These are phyloP conservation scores for Parmales sp. DNA, from an alignment of 108 stramenopile genomes.

Conservation along the genomic window DNA sequence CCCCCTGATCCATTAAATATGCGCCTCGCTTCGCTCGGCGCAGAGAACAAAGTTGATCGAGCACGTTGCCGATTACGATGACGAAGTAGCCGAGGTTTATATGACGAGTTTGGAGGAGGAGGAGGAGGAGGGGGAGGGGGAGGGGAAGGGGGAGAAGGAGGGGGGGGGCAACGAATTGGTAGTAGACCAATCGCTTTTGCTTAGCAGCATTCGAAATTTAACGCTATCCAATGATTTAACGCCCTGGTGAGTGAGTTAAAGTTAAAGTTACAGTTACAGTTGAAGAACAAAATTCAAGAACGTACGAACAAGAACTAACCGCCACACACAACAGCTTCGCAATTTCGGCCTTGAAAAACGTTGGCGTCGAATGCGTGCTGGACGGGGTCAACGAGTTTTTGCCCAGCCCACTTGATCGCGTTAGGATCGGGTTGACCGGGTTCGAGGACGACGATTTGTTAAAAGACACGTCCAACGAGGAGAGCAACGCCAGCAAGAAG, in stretches of 20 bases:
- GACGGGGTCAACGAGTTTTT: conserved; percentile 84
- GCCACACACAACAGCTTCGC: too few species aligned
- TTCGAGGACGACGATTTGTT: conserved; percentile 19
- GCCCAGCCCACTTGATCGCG: conserved; percentile 82
- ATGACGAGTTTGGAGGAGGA: conserved; percentile 44
- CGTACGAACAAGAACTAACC: too few species aligned
- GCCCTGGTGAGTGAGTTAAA: too few species aligned
- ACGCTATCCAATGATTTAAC: conserved; percentile 48
- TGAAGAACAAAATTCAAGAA: too few species aligned
- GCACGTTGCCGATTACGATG: conserved; percentile 67
- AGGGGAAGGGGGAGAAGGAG: neutral
- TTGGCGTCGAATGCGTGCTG: conserved; percentile 84
- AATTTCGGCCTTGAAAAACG: conserved; percentile 73
- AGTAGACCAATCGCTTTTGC: neutral
- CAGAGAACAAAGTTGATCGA: conserved; percentile 47
- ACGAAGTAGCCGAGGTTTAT: conserved; percentile 64
- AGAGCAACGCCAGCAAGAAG: too few species aligned
- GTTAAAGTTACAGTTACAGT: too few species aligned
- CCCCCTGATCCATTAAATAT: too few species aligned
- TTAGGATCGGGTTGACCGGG: conserved; percentile 41
- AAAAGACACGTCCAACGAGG: neutral
- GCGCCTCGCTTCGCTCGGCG: too few species aligned
- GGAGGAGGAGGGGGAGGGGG: conserved; percentile 23
- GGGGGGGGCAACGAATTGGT: neutral
- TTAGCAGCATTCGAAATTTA: conserved; percentile 38